Evolutionary conservation across 1,284 basidiomycete species (phyloP).

Genomic region (Trametes versicolor): DNA sequence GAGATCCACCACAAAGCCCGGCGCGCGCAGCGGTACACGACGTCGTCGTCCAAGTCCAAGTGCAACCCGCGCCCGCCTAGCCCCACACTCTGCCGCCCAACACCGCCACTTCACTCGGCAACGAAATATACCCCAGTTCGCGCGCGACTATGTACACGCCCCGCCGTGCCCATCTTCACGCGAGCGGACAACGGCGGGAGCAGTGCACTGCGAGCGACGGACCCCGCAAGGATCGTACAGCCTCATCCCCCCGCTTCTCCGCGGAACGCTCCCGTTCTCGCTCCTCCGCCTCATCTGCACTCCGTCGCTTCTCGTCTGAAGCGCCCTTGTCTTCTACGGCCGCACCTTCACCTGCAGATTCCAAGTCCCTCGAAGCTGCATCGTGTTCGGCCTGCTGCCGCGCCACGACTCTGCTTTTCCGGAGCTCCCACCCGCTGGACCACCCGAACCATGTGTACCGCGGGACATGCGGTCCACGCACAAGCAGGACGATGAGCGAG

Average conservation of each 20-base stretch:
- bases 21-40: no score
- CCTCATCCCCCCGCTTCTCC: conserved; percentile 9
- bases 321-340: background rate
- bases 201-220: no score
- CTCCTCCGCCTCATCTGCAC: conserved; percentile 3
- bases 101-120: no score
- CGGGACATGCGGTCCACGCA: conserved; percentile 54
- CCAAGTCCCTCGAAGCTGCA: conserved; percentile 1
- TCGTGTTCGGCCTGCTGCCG: conserved; percentile 17
- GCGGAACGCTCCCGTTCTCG: background rate
- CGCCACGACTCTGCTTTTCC: conserved; percentile 33
- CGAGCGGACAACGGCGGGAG: no score
- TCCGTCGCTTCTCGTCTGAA: background rate
- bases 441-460: conserved; percentile 53
- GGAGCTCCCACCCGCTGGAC: conserved; percentile 44
- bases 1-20: no score
- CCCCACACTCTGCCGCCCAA: no score
- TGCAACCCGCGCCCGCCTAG: no score
- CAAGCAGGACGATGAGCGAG: conserved; percentile 50
- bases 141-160: no score
- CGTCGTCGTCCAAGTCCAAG: no score
- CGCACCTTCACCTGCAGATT: background rate
- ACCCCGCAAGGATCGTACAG: no score
- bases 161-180: no score
- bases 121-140: no score